Percentiles rank a stretch among this genome's conserved stretches.
phyloP scores from a whole-genome alignment of 805 yeast genomes.

The Ogataea nitratoaversa region DNA sequence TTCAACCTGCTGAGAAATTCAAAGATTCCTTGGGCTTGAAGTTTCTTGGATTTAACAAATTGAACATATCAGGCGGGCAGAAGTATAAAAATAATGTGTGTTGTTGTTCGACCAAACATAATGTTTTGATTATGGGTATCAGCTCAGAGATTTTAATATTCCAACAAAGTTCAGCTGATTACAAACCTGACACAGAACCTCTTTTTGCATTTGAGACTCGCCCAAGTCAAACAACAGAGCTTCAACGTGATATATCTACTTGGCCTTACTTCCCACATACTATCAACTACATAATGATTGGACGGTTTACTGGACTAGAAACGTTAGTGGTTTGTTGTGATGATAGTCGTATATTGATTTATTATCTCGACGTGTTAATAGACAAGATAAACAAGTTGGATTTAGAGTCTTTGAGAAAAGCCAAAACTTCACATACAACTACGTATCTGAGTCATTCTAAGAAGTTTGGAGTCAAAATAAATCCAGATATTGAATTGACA shows the following conservation, averaged over 20 bases:
- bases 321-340: conserved; percentile 49
- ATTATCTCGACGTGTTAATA: conserved; percentile 29
- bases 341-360: conserved; percentile 48
- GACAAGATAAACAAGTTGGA: conserved; percentile 6
- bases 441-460: conserved; percentile 3
- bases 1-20: conserved; percentile 36
- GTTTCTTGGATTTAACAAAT: conserved; percentile 13
- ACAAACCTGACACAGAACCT: conserved; percentile 25
- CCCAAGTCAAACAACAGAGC: conserved; percentile 37
- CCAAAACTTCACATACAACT: neutral
- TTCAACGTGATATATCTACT: conserved; percentile 36
- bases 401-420: neutral
- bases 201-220: conserved; percentile 36
- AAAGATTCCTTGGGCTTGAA: conserved; percentile 27
- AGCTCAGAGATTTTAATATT: conserved; percentile 35
- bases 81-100: conserved; percentile 41
- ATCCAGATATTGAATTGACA: conserved; percentile 28
- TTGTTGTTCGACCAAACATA: conserved; percentile 17
- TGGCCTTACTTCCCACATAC: conserved; percentile 55
- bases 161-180: conserved; percentile 18
- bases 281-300: conserved; percentile 45
- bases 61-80: conserved; percentile 27
- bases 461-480: conserved; percentile 9
- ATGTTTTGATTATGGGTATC: conserved; percentile 27
- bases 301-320: conserved; percentile 34